Percentiles rank a stretch among this genome's conserved stretches.
Evolutionary conservation across 345 rosid genomes (phyloP).

Genomic region (Cardamine chenopodiifolia): DNA sequence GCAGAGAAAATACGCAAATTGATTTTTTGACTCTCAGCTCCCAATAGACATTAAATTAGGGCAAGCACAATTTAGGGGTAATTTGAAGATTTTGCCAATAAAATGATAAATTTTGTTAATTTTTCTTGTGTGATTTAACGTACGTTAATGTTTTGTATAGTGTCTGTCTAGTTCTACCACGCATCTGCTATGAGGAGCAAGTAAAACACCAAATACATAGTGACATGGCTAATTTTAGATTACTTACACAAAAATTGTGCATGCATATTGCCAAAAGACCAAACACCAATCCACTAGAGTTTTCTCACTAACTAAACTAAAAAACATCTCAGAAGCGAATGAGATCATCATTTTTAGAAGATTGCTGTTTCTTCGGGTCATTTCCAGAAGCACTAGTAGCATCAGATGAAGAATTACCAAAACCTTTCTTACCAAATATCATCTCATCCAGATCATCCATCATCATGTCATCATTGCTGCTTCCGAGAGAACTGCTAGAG

Average conservation of each 20-base stretch:
- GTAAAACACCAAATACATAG: no score
- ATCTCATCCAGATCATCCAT: conserved; percentile 96
- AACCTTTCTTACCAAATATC: conserved; percentile 86
- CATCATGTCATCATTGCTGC: conserved; percentile 79
- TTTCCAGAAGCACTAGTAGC: conserved; percentile 40
- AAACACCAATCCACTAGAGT: conserved; percentile 28
- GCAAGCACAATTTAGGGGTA: not conserved
- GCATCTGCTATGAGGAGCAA: no score
- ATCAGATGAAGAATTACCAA: conserved; percentile 46
- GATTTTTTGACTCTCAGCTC: no score
- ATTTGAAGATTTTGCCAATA: not conserved
- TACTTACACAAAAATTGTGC: not conserved
- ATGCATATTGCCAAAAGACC: not conserved
- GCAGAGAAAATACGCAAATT: no score
- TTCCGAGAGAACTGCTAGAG: conserved; percentile 49
- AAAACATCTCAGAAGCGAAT: conserved; percentile 56
- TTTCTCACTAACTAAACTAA: not conserved
- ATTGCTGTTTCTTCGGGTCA: conserved; percentile 59
- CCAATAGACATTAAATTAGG: no score
- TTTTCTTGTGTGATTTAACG: no score
- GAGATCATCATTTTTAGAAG: conserved; percentile 75
- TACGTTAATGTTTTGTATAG: no score
- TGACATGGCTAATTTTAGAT: not conserved
- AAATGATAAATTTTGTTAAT: not conserved
- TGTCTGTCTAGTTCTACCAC: no score